These are phyloP conservation scores for Pyricularia sp. DNA, from an alignment of 2,329 filamentous ascomycete genomes.

Conservation along the genomic window DNA sequence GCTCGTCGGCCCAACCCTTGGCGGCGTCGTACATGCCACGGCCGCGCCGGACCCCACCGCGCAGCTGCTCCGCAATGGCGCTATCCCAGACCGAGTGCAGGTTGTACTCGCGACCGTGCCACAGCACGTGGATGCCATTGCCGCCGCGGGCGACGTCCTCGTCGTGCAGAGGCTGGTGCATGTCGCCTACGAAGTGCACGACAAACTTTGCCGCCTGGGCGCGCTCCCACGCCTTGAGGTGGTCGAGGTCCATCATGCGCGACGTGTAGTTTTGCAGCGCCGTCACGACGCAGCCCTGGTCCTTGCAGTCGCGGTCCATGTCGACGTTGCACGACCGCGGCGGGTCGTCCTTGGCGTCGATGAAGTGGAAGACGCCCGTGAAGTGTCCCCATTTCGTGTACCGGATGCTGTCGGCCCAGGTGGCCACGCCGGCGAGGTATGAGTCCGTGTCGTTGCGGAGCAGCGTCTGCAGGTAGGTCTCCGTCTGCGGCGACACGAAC, in stretches of 20 bases:
- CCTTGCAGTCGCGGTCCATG: slow-evolving; percentile 52
- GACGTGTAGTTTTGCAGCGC: slow-evolving; percentile 53
- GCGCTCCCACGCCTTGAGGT: slow-evolving; percentile 33
- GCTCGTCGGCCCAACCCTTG: slow-evolving; percentile 40
- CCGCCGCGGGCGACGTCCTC: slow-evolving; percentile 57
- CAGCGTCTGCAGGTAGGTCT: slow-evolving; percentile 46
- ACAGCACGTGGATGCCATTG: slow-evolving; percentile 58
- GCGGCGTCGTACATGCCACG: slow-evolving; percentile 42
- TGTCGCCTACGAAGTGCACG: slow-evolving; percentile 60
- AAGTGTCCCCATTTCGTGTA: slow-evolving; percentile 56
- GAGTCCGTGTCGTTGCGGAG: slow-evolving; percentile 43
- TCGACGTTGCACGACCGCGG: slow-evolving; percentile 48
- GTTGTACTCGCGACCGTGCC: slow-evolving; percentile 48
- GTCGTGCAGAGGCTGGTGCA: slow-evolving; percentile 60
- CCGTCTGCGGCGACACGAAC: slow-evolving; percentile 48
- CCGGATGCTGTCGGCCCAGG: slow-evolving; percentile 58
- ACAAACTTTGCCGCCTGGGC: slow-evolving; percentile 57
- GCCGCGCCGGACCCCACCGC: slow-evolving; percentile 41
- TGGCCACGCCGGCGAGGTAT: slow-evolving; percentile 54
- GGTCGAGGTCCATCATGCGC: slow-evolving; percentile 34
- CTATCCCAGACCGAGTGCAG: slow-evolving; percentile 68
- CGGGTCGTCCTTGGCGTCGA: slow-evolving; percentile 57
- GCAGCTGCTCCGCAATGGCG: slow-evolving; percentile 55
- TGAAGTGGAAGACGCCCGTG: slow-evolving; percentile 57
- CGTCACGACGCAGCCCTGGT: slow-evolving; percentile 50